Evolutionary conservation across 441 rosid genomes (phyloP).

Genomic region (Eutrema salsugineum): DNA sequence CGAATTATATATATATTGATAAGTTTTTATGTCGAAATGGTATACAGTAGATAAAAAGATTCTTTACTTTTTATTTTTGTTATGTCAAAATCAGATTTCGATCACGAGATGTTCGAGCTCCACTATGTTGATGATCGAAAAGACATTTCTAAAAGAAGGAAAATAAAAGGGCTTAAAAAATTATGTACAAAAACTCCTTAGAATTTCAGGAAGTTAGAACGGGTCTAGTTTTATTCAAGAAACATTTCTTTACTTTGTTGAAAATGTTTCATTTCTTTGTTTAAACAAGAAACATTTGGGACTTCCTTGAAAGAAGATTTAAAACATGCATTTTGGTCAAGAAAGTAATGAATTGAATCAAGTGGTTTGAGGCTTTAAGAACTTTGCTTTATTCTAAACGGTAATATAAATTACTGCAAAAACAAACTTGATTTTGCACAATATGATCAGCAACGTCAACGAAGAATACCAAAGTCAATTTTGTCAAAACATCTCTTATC

Average conservation of each 20-base stretch:
- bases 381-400: no score
- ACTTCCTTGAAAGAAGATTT: background rate
- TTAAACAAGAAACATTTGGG: background rate
- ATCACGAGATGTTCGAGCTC: conserved; percentile 23
- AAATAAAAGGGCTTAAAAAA: background rate
- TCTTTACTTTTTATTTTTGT: background rate
- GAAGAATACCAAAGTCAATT: no score
- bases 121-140: conserved; percentile 19
- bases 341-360: no score
- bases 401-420: no score
- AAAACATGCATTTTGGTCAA: no score
- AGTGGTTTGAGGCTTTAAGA: no score
- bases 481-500: no score
- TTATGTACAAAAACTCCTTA: no score
- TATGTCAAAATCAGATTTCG: conserved; percentile 8
- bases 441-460: no score
- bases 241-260: no score
- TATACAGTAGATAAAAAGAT: background rate
- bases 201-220: background rate
- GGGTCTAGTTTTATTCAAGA: no score
- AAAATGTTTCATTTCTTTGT: background rate
- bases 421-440: no score
- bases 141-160: background rate
- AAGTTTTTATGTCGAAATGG: background rate
- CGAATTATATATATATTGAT: background rate